Conservation (phyloP, 177 flowering plant species). For the Telopea speciosissima region DNA sequence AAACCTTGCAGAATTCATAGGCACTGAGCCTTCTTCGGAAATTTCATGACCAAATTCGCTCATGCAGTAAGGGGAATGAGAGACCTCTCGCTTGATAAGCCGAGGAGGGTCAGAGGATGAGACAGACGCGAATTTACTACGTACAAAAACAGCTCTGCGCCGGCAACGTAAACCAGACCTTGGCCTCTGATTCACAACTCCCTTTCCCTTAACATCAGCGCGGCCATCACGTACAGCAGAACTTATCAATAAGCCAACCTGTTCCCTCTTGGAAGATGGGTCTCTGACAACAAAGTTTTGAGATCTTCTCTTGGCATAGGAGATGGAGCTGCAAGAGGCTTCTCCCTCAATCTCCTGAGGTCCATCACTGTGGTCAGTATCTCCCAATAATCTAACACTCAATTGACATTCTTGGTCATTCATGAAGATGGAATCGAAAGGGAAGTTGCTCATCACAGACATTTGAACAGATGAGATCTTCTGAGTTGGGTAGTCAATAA, state of each 20-base stretch:
- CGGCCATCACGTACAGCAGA: conserved; percentile 11
- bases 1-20: conserved; percentile 15
- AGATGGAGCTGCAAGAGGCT: conserved; percentile 39
- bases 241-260: conserved; percentile 4
- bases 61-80: conserved; percentile 8
- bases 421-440: conserved; percentile 43
- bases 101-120: conserved; percentile 23
- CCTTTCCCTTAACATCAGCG: conserved; percentile 36
- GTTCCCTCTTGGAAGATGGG: background rate
- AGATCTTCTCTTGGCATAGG: conserved; percentile 18
- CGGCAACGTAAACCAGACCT: conserved; percentile 33
- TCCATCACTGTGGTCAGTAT: conserved; percentile 13
- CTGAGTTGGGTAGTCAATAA: conserved; percentile 43
- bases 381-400: conserved; percentile 13
- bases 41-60: conserved; percentile 2
- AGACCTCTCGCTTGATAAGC: conserved; percentile 2
- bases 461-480: conserved; percentile 48
- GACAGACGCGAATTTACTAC: conserved; percentile 19
- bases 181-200: conserved; percentile 21
- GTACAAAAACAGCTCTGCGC: conserved; percentile 16
- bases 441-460: conserved; percentile 44
- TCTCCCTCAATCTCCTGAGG: conserved; percentile 35
- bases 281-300: conserved; percentile 7
- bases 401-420: conserved; percentile 10
- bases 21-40: conserved; percentile 9